phyloP scores from a whole-genome alignment of 2,329 filamentous ascomycete genomes.

The Aspergillus neoniger region DNA sequence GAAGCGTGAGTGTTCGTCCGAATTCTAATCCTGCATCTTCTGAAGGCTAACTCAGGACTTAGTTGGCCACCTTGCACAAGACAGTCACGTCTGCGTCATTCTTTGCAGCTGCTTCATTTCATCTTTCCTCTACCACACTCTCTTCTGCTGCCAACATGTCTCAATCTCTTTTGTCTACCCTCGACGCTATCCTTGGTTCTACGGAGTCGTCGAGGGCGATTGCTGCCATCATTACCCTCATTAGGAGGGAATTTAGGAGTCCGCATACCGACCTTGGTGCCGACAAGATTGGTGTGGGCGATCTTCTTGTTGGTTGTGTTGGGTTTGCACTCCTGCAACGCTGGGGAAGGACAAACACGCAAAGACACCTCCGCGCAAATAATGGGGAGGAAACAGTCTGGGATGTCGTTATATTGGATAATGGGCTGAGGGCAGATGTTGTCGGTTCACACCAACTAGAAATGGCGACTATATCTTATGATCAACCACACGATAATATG shows the following conservation, averaged over 20 bases:
- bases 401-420: constrained; percentile 52
- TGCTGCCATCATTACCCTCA: constrained; percentile 50
- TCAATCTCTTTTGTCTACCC: constrained; percentile 46
- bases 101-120: constrained; percentile 50
- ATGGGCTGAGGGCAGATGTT: constrained; percentile 49
- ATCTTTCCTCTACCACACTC: constrained; percentile 47
- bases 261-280: constrained; percentile 33
- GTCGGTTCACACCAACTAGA: constrained; percentile 44
- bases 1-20: constrained; percentile 41
- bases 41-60: constrained; percentile 19
- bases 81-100: constrained; percentile 51
- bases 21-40: constrained; percentile 1
- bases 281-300: constrained; percentile 45
- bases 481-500: constrained; percentile 50
- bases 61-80: constrained; percentile 47
- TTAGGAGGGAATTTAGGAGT: constrained; percentile 47
- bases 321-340: constrained; percentile 50
- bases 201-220: constrained; percentile 52
- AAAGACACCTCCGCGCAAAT: constrained; percentile 41
- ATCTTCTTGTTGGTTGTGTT: constrained; percentile 47
- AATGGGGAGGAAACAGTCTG: constrained; percentile 49
- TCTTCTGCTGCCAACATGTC: constrained; percentile 47
- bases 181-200: constrained; percentile 51
- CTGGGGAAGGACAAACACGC: constrained; percentile 49
- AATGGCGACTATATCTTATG: constrained; percentile 39